phyloP scores from a whole-genome alignment of 1,284 basidiomycete genomes.

The Chondrostereum purpureum region DNA sequence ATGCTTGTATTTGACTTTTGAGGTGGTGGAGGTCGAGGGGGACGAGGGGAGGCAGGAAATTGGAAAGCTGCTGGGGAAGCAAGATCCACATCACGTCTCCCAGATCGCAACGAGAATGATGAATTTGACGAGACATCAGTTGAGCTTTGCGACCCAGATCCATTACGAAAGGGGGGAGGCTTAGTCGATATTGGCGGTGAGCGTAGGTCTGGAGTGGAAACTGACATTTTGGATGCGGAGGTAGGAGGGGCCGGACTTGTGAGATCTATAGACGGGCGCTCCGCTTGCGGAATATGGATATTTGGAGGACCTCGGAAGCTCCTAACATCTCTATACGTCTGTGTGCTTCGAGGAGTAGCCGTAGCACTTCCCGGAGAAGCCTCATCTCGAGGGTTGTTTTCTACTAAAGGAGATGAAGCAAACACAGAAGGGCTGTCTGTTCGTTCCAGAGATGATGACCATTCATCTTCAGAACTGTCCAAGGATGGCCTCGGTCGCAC shows the following conservation, averaged over 20 bases:
- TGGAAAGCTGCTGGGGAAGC: constrained; percentile 36
- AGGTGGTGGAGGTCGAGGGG: constrained; percentile 14
- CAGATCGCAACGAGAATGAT: constrained; percentile 11
- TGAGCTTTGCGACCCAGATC: constrained; percentile 40
- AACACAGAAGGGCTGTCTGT: neutral
- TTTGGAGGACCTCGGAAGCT: constrained; percentile 32
- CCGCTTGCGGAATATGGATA: constrained; percentile 31
- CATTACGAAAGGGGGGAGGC: constrained; percentile 27
- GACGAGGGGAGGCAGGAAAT: constrained; percentile 26
- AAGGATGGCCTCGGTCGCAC: constrained; percentile 25
- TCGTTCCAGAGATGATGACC: constrained; percentile 6
- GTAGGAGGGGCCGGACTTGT: constrained; percentile 13
- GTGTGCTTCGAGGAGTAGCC: constrained; percentile 13
- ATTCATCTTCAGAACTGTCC: constrained; percentile 19
- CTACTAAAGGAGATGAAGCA: constrained; percentile 7
- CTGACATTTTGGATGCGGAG: constrained; percentile 9
- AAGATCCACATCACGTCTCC: constrained; percentile 33
- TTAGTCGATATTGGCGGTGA: constrained; percentile 10
- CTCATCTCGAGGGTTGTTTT: constrained; percentile 8
- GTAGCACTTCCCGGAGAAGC: constrained; percentile 6
- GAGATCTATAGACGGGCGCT: constrained; percentile 14
- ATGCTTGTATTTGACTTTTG: constrained; percentile 15
- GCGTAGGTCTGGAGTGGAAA: constrained; percentile 21
- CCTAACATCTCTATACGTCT: constrained; percentile 32
- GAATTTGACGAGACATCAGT: constrained; percentile 25